Base-by-base conservation (phyloP, 192 early-diverging fungal species). In the Coemansia sp. region DNA sequence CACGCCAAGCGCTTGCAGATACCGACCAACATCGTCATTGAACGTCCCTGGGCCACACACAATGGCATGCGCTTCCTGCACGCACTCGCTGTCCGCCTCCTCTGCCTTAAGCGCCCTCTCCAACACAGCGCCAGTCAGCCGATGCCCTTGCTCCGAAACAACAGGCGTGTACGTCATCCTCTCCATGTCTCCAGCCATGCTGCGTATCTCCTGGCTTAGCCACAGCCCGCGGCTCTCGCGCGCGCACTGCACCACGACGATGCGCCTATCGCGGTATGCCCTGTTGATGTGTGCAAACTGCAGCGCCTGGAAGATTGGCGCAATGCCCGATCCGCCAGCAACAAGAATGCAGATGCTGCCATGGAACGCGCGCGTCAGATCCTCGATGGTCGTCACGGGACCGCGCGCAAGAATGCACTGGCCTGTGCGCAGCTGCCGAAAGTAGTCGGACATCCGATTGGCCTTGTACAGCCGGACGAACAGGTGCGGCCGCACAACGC, bases 261-360 rank as follows among this genome's bases (percentile, higher is more conserved):
- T 62, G 30, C 53, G 71, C 12, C 51, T 61, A n/a, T 48, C 5
- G 46, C 55, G 48, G 46, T 80, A 75, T 14, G 52, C 57, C 30
- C 26, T 35, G 59, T 72, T 71, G 30, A 67, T 26, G 34, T 65
- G 66, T 1, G 77, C 77, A 62, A 68, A 80, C 56, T 75, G 77
- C 35, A 80, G 45, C 4, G 63, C 33, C 36, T 80, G 77, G 48
- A 81, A 75, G 23, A 81, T 53, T 1, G 78, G 72, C 16, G 78
- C 72, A 63, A 81, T 69, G 12, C 78, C 78, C 11, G 78, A 81
- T 8, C 78, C 78, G 15, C 66, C 78, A 2, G 69, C 78, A 34
- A 68, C 67, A 11, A 81, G 64, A 18, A 74, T 60, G 15, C 65
- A 68, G 0, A 21, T 21, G 49, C 49, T 24, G 49, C 52, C 48